Evolutionary conservation across 495 filamentous ascomycete species (phyloP), one percentile per base, ranked within the genome.

Genomic region (Penicillium manginii): DNA sequence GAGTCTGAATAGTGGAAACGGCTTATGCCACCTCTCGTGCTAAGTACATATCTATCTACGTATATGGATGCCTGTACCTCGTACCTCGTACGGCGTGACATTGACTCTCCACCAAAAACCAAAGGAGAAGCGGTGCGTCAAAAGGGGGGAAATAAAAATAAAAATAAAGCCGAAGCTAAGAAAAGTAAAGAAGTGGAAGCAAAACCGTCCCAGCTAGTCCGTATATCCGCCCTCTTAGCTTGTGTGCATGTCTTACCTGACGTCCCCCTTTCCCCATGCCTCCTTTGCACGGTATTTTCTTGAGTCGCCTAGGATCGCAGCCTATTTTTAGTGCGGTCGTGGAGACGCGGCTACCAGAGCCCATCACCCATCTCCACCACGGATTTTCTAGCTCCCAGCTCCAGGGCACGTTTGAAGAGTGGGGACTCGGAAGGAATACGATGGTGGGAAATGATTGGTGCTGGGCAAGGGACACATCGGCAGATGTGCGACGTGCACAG

Each of bases 341-440:
- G 45, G 45, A 47, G 45, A 47, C 45, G 45, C 45, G 45, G 45
- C 45, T 47, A 22, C 45, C 45, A 37, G 26, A 37, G 35, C 11
- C 12, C 35, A 37, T 47, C 11, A 9, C n/a, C 45, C 21, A 26
- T 39, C 50, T 37, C 54, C 33, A 50, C 31, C 45, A 47, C 18
- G 45, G 45, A 26, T 47, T 47, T 47, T 47, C 45, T 14, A 47
- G 45, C 45, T 47, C 21, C 40, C 45, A 50, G 32, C 32, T 42
- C n/a, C 45, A 49, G 32, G 22, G 54, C 45, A 57, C 46, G 54
- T 57, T 57, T 40, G 29, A 37, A 31, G 45, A 19, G 54, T 49
- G 46, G 54, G 29, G 19, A 57, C 12, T 57, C 42, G 42, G 53
- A 57, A 29, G 54, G 21, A 57, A 50, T 57, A 57, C 54, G 54